Evolutionary conservation across 345 rosid genomes (phyloP).

Genomic region (Salix viminalis): DNA sequence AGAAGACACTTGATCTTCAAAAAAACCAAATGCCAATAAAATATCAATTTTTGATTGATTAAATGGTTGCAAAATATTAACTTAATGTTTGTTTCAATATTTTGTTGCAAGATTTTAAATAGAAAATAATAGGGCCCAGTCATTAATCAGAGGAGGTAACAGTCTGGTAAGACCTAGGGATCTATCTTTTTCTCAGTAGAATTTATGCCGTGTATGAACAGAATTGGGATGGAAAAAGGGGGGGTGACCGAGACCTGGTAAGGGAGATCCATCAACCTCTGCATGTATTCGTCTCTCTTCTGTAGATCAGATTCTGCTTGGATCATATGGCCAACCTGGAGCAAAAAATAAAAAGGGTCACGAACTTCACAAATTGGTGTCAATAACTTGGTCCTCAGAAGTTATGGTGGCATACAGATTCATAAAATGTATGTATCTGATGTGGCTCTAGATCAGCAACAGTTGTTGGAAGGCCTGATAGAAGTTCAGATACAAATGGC

Average conservation of each 20-base stretch:
- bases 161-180: not conserved
- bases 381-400: not conserved
- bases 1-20: not conserved
- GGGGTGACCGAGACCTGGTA: conserved; percentile 56
- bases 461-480: conserved; percentile 86
- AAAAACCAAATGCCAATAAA: not conserved
- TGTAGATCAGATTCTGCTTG: conserved; percentile 96
- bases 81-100: not conserved
- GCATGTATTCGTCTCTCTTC: conserved; percentile 94
- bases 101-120: not conserved
- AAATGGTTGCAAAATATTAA: not conserved
- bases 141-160: not conserved
- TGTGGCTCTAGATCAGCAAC: conserved; percentile 98
- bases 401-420: conserved; percentile 54
- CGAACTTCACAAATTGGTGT: not conserved
- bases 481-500: conserved; percentile 97
- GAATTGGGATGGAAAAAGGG: not conserved
- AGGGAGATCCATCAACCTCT: conserved; percentile 91
- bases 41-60: not conserved
- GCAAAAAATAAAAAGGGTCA: not conserved
- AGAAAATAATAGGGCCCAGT: not conserved
- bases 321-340: conserved; percentile 94
- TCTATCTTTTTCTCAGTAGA: not conserved
- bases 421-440: conserved; percentile 96
- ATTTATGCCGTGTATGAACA: not conserved